phyloP scores from a whole-genome alignment of 2,329 filamentous ascomycete genomes.

The Chalaropsis thielavioides region DNA sequence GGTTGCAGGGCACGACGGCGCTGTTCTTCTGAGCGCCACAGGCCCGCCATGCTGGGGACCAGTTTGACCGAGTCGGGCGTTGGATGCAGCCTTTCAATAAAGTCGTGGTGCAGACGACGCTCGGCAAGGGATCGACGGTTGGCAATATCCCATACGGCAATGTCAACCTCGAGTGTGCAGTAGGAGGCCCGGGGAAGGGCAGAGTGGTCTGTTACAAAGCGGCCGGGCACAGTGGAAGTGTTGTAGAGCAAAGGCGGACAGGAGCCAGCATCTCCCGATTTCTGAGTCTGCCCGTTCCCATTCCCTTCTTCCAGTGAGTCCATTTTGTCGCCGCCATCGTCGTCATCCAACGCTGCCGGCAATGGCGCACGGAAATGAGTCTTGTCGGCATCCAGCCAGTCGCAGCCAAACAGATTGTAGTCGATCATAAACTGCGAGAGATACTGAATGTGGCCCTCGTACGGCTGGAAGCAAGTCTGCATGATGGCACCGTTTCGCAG shows the following conservation, averaged over 20 bases:
- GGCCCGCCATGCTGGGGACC: conserved; percentile 81
- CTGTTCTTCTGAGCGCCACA: conserved; percentile 83
- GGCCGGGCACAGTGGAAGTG: conserved; percentile 24
- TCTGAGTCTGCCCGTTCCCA: conserved; percentile 61
- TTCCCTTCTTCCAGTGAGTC: conserved; percentile 32
- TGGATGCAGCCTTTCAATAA: conserved; percentile 56
- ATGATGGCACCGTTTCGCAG: conserved; percentile 78
- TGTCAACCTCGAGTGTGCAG: conserved; percentile 78
- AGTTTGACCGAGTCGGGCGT: conserved; percentile 57
- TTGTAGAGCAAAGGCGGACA: conserved; percentile 40
- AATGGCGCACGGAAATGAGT: conserved; percentile 56
- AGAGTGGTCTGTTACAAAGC: conserved; percentile 40
- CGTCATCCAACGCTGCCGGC: conserved; percentile 43
- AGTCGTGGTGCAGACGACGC: conserved; percentile 73
- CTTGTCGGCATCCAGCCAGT: conserved; percentile 45
- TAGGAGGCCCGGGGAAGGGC: conserved; percentile 66
- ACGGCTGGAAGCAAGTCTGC: conserved; percentile 73
- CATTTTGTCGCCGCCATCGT: conserved; percentile 18
- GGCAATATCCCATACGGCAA: conserved; percentile 74
- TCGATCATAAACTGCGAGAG: conserved; percentile 96
- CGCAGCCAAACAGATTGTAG: conserved; percentile 92
- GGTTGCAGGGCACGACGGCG: conserved; percentile 43
- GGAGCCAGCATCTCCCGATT: conserved; percentile 26
- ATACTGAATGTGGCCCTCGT: conserved; percentile 87
- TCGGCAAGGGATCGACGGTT: conserved; percentile 66